Evolutionary conservation across 2,329 filamentous ascomycete species (phyloP).

Genomic region (Blastomyces parvus): DNA sequence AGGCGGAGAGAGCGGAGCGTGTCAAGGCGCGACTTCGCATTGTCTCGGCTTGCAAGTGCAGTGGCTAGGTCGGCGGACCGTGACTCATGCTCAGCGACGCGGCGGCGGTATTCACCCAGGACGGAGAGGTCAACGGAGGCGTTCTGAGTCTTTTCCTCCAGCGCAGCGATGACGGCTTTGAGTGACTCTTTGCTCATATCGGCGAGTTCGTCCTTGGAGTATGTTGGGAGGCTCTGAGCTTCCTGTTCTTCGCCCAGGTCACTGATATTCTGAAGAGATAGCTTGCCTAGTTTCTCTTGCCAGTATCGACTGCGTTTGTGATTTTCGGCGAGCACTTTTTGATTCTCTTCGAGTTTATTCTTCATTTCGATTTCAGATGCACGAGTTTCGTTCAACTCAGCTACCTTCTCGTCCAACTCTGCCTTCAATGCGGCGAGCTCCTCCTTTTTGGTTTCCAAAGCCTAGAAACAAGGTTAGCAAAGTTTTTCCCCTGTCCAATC

Average conservation of each 20-base stretch:
- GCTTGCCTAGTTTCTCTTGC: constrained; percentile 80
- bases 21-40: constrained; percentile 84
- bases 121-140: constrained; percentile 82
- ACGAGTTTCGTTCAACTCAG: constrained; percentile 78
- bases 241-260: constrained; percentile 53
- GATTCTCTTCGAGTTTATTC: constrained; percentile 93
- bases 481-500: background rate
- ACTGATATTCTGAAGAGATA: constrained; percentile 70
- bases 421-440: constrained; percentile 70
- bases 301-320: constrained; percentile 76
- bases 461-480: constrained; percentile 30
- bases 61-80: constrained; percentile 75
- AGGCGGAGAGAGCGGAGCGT: constrained; percentile 81
- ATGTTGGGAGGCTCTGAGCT: constrained; percentile 54
- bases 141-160: constrained; percentile 71
- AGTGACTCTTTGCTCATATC: constrained; percentile 55
- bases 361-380: constrained; percentile 95
- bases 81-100: constrained; percentile 70
- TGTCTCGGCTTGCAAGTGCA: constrained; percentile 68
- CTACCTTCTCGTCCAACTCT: constrained; percentile 75
- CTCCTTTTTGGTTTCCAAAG: constrained; percentile 66
- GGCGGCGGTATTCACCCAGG: constrained; percentile 75
- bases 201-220: constrained; percentile 60
- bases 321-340: constrained; percentile 79
- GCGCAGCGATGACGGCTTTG: constrained; percentile 54